Evolutionary conservation across 208 protist genomes (phyloP).

Genomic region (Naegleria gruberi): DNA sequence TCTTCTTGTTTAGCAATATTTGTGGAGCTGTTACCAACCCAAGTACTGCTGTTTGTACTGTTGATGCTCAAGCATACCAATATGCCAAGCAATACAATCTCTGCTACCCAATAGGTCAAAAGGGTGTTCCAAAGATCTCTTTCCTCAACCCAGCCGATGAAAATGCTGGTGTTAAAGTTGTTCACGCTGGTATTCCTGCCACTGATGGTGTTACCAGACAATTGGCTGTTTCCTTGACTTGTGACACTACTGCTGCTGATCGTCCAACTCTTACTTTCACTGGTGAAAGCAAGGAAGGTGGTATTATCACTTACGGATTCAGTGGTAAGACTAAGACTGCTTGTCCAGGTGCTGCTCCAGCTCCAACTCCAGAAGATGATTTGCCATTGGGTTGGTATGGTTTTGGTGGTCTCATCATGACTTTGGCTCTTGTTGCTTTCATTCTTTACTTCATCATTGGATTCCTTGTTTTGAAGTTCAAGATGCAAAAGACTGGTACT

Average conservation of each 20-base stretch:
- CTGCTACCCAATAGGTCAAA: background rate
- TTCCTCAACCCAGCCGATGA: background rate
- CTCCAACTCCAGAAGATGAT: background rate
- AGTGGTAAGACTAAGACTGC: background rate
- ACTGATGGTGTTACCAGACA: background rate
- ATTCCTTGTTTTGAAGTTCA: background rate
- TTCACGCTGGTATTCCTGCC: background rate
- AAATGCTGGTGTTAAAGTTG: background rate
- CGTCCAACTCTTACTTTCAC: background rate
- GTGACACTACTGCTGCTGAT: background rate
- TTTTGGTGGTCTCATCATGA: background rate
- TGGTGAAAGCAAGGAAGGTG: background rate
- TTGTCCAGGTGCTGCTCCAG: background rate
- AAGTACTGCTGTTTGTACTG: background rate
- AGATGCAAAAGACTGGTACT: background rate
- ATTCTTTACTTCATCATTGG: constrained; percentile 20
- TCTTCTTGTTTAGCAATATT: background rate
- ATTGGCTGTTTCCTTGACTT: background rate
- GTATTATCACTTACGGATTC: background rate
- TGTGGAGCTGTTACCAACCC: background rate
- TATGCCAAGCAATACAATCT: background rate
- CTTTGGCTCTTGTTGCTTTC: background rate
- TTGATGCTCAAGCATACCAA: background rate
- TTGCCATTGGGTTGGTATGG: background rate
- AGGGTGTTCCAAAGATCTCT: background rate